phyloP scores from a whole-genome alignment of 2,329 filamentous ascomycete species.

The Nothopassalora personata region DNA sequence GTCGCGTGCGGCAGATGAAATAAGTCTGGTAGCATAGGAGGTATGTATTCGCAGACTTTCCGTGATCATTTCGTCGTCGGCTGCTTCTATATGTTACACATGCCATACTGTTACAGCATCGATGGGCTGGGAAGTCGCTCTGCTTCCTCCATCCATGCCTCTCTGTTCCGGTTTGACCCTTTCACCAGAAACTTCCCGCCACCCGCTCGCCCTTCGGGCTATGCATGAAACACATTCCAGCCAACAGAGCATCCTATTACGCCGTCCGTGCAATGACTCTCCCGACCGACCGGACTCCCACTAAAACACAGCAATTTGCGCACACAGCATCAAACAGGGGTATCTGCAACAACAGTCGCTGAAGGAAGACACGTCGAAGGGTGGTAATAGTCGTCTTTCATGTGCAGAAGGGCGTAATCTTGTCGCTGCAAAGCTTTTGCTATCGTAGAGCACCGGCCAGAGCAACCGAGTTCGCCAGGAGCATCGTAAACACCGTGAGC shows the following conservation, averaged over 20 bases:
- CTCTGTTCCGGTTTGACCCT: neutral
- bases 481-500: conserved; percentile 1
- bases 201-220: neutral
- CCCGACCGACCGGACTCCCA: neutral
- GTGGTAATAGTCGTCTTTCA: neutral
- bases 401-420: neutral
- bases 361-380: neutral
- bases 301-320: conserved; percentile 2
- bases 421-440: neutral
- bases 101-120: neutral
- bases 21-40: neutral
- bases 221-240: neutral
- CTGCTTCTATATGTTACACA: neutral
- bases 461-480: conserved; percentile 4
- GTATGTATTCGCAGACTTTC: neutral
- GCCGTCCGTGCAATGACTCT: neutral
- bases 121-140: neutral
- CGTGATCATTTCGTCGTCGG: neutral
- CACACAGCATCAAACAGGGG: conserved; percentile 3
- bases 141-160: neutral
- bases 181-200: neutral
- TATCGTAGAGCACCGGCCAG: conserved; percentile 7
- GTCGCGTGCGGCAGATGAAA: neutral
- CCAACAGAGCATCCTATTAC: neutral
- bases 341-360: conserved; percentile 2